phyloP scores from a whole-genome alignment of 78 protist genomes.

The Goniomonas avonlea region DNA sequence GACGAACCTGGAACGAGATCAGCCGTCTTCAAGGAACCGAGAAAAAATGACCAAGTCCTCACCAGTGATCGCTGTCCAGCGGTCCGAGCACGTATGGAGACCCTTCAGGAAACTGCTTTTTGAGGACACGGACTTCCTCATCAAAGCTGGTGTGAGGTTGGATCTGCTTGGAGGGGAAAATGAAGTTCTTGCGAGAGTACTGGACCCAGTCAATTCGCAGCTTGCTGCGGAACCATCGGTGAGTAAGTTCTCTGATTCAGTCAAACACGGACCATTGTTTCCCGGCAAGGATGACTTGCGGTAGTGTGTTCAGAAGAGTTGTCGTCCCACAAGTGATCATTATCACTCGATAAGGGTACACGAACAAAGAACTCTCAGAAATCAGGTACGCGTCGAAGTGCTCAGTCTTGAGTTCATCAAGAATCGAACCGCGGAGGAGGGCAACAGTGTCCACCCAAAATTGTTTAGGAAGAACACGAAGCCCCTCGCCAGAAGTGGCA shows the following conservation, averaged over 20 bases:
- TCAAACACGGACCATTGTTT: no score
- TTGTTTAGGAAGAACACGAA: not conserved
- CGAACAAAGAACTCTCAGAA: slow-evolving; percentile 77
- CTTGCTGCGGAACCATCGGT: slow-evolving; percentile 1
- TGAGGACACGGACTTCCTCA: slow-evolving; percentile 55
- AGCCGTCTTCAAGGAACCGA: no score
- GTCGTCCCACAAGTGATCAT: slow-evolving; percentile 90
- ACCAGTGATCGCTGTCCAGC: slow-evolving; percentile 74
- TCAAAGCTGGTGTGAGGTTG: slow-evolving; percentile 52
- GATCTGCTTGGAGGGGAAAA: slow-evolving; percentile 68
- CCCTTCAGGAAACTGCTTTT: slow-evolving; percentile 45
- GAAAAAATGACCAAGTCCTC: no score
- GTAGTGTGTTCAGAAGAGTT: slow-evolving; percentile 60
- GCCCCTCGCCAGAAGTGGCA: not conserved
- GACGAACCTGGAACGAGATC: no score
- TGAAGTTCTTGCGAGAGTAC: slow-evolving; percentile 70
- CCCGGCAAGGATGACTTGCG: slow-evolving; percentile 43
- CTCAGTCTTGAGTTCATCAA: slow-evolving; percentile 35
- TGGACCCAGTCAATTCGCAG: slow-evolving; percentile 35
- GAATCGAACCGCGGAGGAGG: slow-evolving; percentile 60
- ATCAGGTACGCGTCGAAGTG: slow-evolving; percentile 65
- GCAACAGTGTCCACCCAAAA: slow-evolving; percentile 54
- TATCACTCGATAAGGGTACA: slow-evolving; percentile 52
- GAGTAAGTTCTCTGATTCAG: not conserved
- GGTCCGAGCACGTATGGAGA: slow-evolving; percentile 70